phyloP scores from a whole-genome alignment of 139 green algal genomes.

The Limnomonas spitsbergensis region DNA sequence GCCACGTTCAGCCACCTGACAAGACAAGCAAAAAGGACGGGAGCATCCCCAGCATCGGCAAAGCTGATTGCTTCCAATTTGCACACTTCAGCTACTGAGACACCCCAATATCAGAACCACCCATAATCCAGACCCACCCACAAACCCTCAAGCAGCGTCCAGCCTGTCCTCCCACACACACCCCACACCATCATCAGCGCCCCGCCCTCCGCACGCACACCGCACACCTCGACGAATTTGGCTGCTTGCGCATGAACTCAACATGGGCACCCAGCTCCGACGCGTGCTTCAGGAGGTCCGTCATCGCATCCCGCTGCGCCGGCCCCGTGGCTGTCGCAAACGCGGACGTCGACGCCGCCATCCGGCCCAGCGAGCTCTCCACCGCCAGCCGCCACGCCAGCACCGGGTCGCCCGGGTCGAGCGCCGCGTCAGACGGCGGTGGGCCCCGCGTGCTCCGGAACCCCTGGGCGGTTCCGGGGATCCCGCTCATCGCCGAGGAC shows the following conservation, averaged over 20 bases:
- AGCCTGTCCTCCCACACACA: neutral
- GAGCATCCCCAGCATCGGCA: neutral
- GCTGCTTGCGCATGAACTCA: conserved; percentile 16
- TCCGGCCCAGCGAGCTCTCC: neutral
- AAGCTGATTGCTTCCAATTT: neutral
- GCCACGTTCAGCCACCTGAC: conserved; percentile 36
- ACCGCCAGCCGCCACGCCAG: neutral
- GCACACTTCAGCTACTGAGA: neutral
- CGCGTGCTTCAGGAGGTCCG: neutral
- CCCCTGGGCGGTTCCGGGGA: neutral
- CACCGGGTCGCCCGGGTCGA: conserved; percentile 4
- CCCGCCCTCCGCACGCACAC: no score
- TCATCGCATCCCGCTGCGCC: neutral
- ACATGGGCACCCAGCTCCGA: conserved; percentile 6
- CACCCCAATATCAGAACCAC: neutral
- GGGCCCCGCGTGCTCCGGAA: neutral
- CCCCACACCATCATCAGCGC: neutral
- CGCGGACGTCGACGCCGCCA: neutral
- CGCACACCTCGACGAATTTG: conserved; percentile 8
- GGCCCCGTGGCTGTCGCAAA: conserved; percentile 5
- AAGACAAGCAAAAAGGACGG: neutral
- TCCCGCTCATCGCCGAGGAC: neutral
- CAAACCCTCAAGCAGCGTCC: neutral
- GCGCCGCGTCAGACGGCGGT: neutral
- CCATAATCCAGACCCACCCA: neutral